Base-by-base conservation (phyloP, 1,284 basidiomycete genomes). In the Sanghuangporus sanghuang region DNA sequence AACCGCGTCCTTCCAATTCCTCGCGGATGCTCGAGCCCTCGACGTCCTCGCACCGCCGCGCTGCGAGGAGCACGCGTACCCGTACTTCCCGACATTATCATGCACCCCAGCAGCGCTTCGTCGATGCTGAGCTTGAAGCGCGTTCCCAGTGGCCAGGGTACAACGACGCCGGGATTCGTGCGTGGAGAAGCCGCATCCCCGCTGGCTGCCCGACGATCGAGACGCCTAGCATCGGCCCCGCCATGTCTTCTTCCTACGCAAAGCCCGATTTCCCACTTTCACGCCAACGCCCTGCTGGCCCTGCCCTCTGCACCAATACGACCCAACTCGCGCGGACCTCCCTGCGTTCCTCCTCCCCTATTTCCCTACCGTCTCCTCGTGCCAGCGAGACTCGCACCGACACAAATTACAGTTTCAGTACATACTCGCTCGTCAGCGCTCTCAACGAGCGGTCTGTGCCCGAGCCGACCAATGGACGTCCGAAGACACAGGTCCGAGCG, bases 291-390 rank as follows among this genome's bases (percentile, higher is more conserved):
- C 76, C 76, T 16, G 73, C 77, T 32, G 77, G 79, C 5, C 80
- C 81, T 4, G 76, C 80, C 12, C 78, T 85, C 62, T 79, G 75
- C 71, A 77, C 81, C 69, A 77, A 79, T 46, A 71, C 67, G 61
- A 63, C 69, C 16, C 66, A 69, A 42, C 71, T 70, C 61, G 68
- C 67, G 52, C 63, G 57, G 40, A 60, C 72, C 69, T 0, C 73
- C 75, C 14, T 72, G 65, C 66, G 71, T 63, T 71, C 71, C 23
- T 73, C 74, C 38, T 61, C 64, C 4, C 73, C 73, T 44, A 68
- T 71, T 32, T 66, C 68, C 54, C 48, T 61, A 39, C 62, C 54
- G 57, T 64, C 67, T 35, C 64, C 69, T 16, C 56, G 38, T 14
- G 49, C 39, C 16, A 54, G 49, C 44, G 35, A 57, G 36, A 60